Evolutionary conservation across 352 stramenopile genomes (phyloP), one percentile per base, ranked within the genome.

Genomic region (Phytopythium sindhum): DNA sequence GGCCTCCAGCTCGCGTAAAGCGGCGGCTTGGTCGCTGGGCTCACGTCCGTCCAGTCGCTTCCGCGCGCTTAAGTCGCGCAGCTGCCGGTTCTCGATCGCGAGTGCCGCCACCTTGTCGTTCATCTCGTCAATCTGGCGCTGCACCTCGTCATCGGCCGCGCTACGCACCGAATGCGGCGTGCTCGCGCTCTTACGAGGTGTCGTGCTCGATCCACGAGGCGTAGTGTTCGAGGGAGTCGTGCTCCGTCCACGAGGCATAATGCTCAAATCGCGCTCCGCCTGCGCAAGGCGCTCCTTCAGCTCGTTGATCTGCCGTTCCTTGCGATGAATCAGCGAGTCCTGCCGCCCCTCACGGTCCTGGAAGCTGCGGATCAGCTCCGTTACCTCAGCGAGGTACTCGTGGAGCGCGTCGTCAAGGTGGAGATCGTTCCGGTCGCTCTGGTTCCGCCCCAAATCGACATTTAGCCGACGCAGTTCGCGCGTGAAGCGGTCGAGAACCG

Each of bases 381-480:
- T 74, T 2, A 84, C 33, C 57, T 75, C 69, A 44, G 61, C 31
- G 77, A 74, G 9, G 64, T 67, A 23, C 33, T 67, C n/a, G 69
- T 26, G 26, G 4, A 61, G 56, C 19, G 56, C 63, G 28, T 74
- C 69, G 28, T 68, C 42, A 21, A 60, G 37, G 29, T 37, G 53
- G 26, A 57, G 63, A 26, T 44, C 39, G 31, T 52, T 61, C 11
- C 15, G 35, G 28, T 53, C 67, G 24, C 53, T 57, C 14, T 55
- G 50, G 59, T 65, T 63, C 8, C 44, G 37, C 19, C 63, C 67
- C 24, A 72, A 67, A 21, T 75, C 64, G 31, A 85, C 63, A 23
- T 85, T 72, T 21, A 84, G 50, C 51, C 72, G 78, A 10, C 60
- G 72, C 63, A 88, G 73, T 53, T 88, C 78, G n/a, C 64, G 67